phyloP scores from a whole-genome alignment of 2,329 filamentous ascomycete species.

The Alternaria atra region DNA sequence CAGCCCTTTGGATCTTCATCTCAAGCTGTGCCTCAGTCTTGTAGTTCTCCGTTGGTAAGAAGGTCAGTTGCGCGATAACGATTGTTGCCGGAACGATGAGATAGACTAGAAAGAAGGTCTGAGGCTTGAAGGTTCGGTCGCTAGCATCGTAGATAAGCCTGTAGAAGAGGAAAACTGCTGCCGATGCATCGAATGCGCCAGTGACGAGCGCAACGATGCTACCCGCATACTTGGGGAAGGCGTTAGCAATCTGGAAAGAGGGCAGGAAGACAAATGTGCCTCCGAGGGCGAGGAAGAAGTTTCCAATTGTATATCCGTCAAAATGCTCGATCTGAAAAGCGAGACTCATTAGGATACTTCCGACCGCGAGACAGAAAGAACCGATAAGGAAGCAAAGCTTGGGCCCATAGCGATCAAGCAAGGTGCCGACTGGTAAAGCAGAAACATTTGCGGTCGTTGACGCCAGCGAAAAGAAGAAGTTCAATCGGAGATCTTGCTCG shows the following conservation, averaged over 20 bases:
- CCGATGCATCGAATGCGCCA: constrained; percentile 84
- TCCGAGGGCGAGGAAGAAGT: constrained; percentile 78
- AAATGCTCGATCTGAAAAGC: constrained; percentile 48
- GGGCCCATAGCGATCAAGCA: constrained; percentile 51
- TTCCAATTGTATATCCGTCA: constrained; percentile 70
- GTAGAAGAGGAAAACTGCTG: constrained; percentile 79
- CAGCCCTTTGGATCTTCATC: constrained; percentile 46
- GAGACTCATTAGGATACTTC: constrained; percentile 50
- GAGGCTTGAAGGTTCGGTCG: constrained; percentile 65
- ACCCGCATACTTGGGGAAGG: constrained; percentile 79
- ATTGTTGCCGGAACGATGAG: constrained; percentile 75
- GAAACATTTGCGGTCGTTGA: constrained; percentile 52
- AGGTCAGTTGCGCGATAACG: constrained; percentile 69
- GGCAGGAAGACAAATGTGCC: constrained; percentile 85
- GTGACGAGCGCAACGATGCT: constrained; percentile 82
- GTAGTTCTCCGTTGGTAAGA: constrained; percentile 81
- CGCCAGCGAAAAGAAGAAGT: constrained; percentile 51
- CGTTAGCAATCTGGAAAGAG: constrained; percentile 84
- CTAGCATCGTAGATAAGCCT: constrained; percentile 73
- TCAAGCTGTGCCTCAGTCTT: constrained; percentile 66
- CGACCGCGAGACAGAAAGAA: constrained; percentile 42
- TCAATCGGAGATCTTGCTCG: constrained; percentile 51
- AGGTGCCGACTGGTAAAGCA: constrained; percentile 47
- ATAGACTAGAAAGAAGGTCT: constrained; percentile 76
- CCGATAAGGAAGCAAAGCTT: constrained; percentile 45